Conservation (phyloP, 73 alveolate species). For the Tetrahymena thermophila region DNA sequence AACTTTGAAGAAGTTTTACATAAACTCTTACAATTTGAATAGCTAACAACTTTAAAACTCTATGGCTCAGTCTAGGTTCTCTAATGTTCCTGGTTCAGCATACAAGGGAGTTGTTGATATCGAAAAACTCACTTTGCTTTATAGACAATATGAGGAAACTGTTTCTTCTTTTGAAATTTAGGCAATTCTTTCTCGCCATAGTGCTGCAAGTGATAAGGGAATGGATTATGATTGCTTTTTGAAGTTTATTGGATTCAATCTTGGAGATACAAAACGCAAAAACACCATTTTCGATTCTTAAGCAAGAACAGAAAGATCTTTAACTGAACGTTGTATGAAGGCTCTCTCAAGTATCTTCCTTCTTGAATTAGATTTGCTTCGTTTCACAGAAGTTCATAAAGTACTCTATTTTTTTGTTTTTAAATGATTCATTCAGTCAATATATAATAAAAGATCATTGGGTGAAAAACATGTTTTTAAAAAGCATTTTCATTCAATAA, state of each 20-base stretch:
- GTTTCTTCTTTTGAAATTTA: background rate
- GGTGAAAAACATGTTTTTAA: background rate
- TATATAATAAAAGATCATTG: background rate
- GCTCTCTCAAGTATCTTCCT: background rate
- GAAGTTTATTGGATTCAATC: background rate
- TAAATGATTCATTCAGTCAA: background rate
- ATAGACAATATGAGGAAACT: background rate
- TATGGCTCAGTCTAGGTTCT: background rate
- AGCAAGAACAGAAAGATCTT: background rate
- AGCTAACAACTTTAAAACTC: background rate
- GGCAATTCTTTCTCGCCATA: background rate
- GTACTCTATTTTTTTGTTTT: background rate
- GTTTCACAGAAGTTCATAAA: background rate
- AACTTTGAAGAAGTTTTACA: background rate
- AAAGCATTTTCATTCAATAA: too few species aligned
- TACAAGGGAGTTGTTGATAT: background rate
- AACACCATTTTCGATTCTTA: background rate
- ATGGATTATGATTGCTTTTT: background rate
- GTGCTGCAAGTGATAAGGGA: background rate
- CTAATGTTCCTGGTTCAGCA: background rate
- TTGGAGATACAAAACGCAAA: background rate
- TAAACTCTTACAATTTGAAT: background rate
- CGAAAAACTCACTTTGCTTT: background rate
- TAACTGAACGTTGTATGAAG: background rate
- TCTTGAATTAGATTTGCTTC: background rate